Base-by-base conservation (phyloP, 2,329 filamentous ascomycete genomes). In the Juglanconis sp. region DNA sequence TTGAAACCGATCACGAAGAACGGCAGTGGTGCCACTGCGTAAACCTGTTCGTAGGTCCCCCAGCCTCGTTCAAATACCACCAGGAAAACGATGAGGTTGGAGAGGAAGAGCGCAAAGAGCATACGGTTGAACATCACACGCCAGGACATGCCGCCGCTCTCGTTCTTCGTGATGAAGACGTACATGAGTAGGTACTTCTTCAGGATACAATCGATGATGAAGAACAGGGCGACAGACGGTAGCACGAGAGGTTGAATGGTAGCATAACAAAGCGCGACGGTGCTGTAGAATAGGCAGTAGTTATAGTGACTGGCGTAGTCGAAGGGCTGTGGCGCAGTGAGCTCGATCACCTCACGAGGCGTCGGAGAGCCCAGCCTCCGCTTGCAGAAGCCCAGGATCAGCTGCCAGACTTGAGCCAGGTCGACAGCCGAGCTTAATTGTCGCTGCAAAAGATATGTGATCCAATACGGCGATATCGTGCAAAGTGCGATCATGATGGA, bases 291-390 rank as follows among this genome's bases (percentile, higher is more conserved):
- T 35, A 98, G 80, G 74, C 97, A 97, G 73, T 96, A 98, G 74
- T 97, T 98, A 82, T 97, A 99, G 77, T 98, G 98, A 67, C 87
- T 92, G 61, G 95, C 92, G 70, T 97, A 98, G 67, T 98, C 93
- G 72, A 99, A 97, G 0, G 91, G 81, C 2, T 91, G 93, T 1
- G 95, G 95, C 3, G 95, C 95, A 0, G 93, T 96, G 70, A 95
- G 85, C 73, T 96, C 91, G 66, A 98, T 98, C 66, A 95, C 80
- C 72, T 96, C 89, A 66, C 95, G 84, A 5, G 95, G 95, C 2
- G 95, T 98, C 3, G 94, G 94, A 63, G 86, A 89, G 32, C 91
- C 84, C 68, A 97, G 95, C 58, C 88, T 94, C 71, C 92, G 88
- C 63, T 88, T 85, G 72, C 95, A 90, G 70, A 92, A 96, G 63